A percentile compares a stretch with the other conserved stretches of the same genome.
Conservation (phyloP, 371 early-diverging fungal genomes). For the Haplosporangium sp. region DNA sequence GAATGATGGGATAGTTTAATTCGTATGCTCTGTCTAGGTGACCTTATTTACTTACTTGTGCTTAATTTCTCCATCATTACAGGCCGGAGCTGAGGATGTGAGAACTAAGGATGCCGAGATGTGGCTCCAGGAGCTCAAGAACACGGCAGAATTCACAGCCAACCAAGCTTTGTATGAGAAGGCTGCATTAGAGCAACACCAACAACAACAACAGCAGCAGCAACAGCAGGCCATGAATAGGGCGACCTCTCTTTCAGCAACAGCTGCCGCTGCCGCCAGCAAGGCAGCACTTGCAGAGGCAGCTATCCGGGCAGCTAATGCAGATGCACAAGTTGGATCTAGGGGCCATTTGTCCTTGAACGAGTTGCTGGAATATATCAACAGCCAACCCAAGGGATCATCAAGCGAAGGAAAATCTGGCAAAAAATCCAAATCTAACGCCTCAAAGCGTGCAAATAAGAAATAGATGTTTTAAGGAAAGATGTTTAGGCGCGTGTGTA, state of each 20-base stretch:
- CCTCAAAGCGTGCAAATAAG: slow-evolving; percentile 42
- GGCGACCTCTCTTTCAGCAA: slow-evolving; percentile 41
- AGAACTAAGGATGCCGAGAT: slow-evolving; percentile 79
- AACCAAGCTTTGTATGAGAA: slow-evolving; percentile 47
- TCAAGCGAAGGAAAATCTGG: slow-evolving; percentile 25
- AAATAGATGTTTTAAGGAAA: slow-evolving; percentile 16
- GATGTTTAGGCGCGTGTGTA: not conserved
- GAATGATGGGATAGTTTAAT: not conserved
- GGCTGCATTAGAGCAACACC: slow-evolving; percentile 35
- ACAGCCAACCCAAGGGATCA: slow-evolving; percentile 28
- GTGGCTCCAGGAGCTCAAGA: slow-evolving; percentile 77
- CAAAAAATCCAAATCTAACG: slow-evolving; percentile 25
- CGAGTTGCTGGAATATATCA: slow-evolving; percentile 49
- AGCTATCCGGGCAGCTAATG: slow-evolving; percentile 47
- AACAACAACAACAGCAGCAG: slow-evolving; percentile 30
- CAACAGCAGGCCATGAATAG: slow-evolving; percentile 18
- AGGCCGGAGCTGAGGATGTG: slow-evolving; percentile 81
- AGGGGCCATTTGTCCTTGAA: slow-evolving; percentile 52
- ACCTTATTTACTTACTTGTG: not conserved
- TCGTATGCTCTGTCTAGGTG: not conserved
- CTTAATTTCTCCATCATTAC: slow-evolving; percentile 7
- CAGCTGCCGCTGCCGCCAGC: slow-evolving; percentile 43
- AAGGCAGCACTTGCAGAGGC: slow-evolving; percentile 46
- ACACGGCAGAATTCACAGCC: slow-evolving; percentile 35
- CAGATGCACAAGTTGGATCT: slow-evolving; percentile 48